Evolutionary conservation across 1,284 basidiomycete genomes (phyloP), one percentile per base, ranked within the genome.

Genomic region (Microbotryum silenes-acaulis): DNA sequence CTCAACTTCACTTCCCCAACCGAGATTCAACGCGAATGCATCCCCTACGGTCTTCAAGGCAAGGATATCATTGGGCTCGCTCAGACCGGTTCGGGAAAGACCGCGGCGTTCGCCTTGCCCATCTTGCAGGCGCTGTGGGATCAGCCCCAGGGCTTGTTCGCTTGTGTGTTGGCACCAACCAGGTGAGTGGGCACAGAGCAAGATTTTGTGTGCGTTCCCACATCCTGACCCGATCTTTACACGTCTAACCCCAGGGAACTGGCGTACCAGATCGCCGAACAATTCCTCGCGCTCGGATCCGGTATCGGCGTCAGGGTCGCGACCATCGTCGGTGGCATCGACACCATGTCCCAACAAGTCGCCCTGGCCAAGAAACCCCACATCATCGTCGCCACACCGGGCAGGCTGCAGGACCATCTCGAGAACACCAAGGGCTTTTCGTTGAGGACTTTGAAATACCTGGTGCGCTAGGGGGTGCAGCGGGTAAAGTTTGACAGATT

Each of bases 351-450:
- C 6, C 96, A 99, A 75, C 84, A 89, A 51, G 89, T 98, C 65
- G 90, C 91, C 8, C 81, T 98, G 51, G 90, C 91, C 18, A 98
- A 97, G 77, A 82, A 84, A 76, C 93, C 93, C 2, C 93, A 99
- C 77, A 82, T 99, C 52, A 83, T 99, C 50, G 91, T 99, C n/a
- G 94, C 93, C 29, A 98, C 96, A 0, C 96, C 96, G 0, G 96
- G 96, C 67, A 84, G 96, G 63, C 78, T 99, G 71, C 84, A 93
- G 72, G 91, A 97, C 75, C 96, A 99, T 76, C 78, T 99, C 54
- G 93, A 98, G 75, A 94, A 94, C 72, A 98, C 96, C 4, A 98
- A 98, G 75, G 96, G 96, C 0, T 99, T 99, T 77, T 91, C 85
- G 70, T 76, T 99, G 70, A 82, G 91, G 70, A 82, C 79, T 16